Evolutionary conservation across 352 stramenopile genomes (phyloP).

Genomic region (Phytophthora sojae): DNA sequence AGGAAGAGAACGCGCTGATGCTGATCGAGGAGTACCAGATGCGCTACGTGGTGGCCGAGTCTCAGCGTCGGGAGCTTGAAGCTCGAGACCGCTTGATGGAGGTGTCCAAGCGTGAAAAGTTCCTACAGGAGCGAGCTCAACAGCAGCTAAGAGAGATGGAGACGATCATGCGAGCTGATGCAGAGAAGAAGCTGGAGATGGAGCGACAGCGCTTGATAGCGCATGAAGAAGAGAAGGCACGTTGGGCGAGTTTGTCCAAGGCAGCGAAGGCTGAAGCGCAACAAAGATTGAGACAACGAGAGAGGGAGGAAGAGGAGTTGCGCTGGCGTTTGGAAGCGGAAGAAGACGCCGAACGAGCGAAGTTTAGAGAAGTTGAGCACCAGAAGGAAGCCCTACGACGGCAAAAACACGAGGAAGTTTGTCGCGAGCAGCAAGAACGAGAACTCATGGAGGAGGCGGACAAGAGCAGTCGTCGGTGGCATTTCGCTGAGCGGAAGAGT

Average conservation of each 20-base stretch:
- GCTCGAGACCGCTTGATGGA: slow-evolving; percentile 39
- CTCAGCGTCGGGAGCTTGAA: slow-evolving; percentile 42
- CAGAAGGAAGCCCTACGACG: slow-evolving; percentile 37
- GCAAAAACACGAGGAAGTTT: slow-evolving; percentile 49
- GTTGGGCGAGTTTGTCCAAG: slow-evolving; percentile 30
- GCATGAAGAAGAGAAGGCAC: slow-evolving; percentile 32
- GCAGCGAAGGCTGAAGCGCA: slow-evolving; percentile 24
- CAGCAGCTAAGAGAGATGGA: slow-evolving; percentile 39
- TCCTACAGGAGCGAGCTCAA: slow-evolving; percentile 41
- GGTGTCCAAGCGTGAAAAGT: slow-evolving; percentile 46
- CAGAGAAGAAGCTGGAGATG: slow-evolving; percentile 41
- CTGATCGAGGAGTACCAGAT: slow-evolving; percentile 64
- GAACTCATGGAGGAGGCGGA: slow-evolving; percentile 51
- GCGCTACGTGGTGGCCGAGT: slow-evolving; percentile 58
- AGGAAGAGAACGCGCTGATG: slow-evolving; percentile 61
- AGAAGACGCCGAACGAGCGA: slow-evolving; percentile 9
- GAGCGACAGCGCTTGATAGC: slow-evolving; percentile 33
- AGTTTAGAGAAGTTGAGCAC: background rate
- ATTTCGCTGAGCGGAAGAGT: slow-evolving; percentile 54
- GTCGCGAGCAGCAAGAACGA: slow-evolving; percentile 42
- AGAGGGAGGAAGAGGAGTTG: slow-evolving; percentile 30
- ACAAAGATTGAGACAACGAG: slow-evolving; percentile 25
- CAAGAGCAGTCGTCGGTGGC: slow-evolving; percentile 40
- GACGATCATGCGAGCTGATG: slow-evolving; percentile 17
- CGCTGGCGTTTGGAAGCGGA: slow-evolving; percentile 29